Base-by-base conservation (phyloP, 2,329 filamentous ascomycete genomes). In the Paracamarosporium sp. region DNA sequence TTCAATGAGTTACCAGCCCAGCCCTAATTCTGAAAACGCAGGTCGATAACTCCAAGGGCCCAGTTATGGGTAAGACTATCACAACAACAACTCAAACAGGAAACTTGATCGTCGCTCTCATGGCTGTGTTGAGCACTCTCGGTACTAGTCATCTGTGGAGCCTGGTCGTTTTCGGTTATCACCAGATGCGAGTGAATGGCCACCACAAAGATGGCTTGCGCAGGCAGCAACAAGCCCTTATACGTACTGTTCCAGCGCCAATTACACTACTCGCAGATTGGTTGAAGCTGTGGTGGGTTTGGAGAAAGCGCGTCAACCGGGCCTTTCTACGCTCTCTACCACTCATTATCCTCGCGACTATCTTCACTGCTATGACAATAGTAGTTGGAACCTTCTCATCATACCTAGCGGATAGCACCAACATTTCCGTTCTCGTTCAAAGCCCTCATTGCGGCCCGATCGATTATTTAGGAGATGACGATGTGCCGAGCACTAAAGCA, bases 11-110 rank as follows among this genome's bases (percentile, higher is more conserved):
- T 15, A 43, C 13, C 7, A n/a, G n/a, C n/a, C n/a, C n/a, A n/a
- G n/a, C n/a, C n/a, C n/a, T n/a, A n/a, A n/a, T n/a, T n/a, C n/a
- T n/a, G n/a, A n/a, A n/a, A n/a, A n/a, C 20, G n/a, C 17, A 55
- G 35, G 24, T 56, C 17, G 50, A 44, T 41, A 44, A 58, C 27
- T 7, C 28, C 3, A 20, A n/a, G 12, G 65, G 65, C 4, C 22
- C 61, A 1, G 30, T 67, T 4, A 44, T 67, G 50, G 67, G 66
- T 5, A 24, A 58, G 31, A 65, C 54, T 0, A 67, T 70, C 17
- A 70, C 67, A 0, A 68, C 63, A 6, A 62, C 65, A 27, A 56
- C 61, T 7, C 36, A 28, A 28, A 66, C 62, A 11, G 67, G 67
- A 20, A 60, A 53, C 12, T 20, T 70, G 1, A 17, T 66, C 17